These are phyloP conservation scores for Plasmodium gonderi DNA, from an alignment of 169 alveolate genomes.

Conservation along the genomic window DNA sequence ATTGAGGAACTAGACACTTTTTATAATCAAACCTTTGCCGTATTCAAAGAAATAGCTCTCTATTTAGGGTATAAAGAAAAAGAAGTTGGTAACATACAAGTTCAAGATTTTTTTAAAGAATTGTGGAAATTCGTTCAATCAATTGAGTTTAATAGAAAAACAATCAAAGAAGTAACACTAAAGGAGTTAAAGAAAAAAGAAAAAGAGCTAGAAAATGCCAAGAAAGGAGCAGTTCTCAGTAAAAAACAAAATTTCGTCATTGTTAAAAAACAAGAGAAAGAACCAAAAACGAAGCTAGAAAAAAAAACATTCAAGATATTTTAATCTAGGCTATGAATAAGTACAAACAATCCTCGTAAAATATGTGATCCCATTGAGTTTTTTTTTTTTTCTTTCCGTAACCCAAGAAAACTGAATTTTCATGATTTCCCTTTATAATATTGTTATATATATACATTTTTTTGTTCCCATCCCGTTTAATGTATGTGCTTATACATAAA, in stretches of 20 bases:
- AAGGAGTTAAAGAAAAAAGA: conserved; percentile 81
- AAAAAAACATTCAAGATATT: conserved; percentile 71
- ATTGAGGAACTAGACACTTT: conserved; percentile 60
- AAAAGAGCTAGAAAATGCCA: conserved; percentile 80
- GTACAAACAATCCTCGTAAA: not conserved
- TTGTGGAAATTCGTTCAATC: conserved; percentile 88
- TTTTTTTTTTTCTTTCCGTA: not conserved
- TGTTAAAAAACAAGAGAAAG: conserved; percentile 28
- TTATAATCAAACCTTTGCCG: conserved; percentile 79
- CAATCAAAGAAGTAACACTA: conserved; percentile 79
- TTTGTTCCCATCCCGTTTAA: not conserved
- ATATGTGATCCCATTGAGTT: not conserved
- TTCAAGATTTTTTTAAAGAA: conserved; percentile 88
- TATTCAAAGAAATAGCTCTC: conserved; percentile 83
- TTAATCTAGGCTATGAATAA: not conserved
- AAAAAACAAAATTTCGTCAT: conserved; percentile 61
- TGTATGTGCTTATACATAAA: not conserved
- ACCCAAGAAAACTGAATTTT: not conserved
- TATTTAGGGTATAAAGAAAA: conserved; percentile 90
- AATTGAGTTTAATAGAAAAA: conserved; percentile 86
- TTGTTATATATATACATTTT: not conserved
- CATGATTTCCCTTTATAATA: not conserved
- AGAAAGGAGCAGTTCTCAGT: conserved; percentile 60
- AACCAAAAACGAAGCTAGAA: conserved; percentile 5
- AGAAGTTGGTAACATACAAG: conserved; percentile 87